Conservation (phyloP, 2,329 filamentous ascomycete genomes). For the Endocalyx cinctus region DNA sequence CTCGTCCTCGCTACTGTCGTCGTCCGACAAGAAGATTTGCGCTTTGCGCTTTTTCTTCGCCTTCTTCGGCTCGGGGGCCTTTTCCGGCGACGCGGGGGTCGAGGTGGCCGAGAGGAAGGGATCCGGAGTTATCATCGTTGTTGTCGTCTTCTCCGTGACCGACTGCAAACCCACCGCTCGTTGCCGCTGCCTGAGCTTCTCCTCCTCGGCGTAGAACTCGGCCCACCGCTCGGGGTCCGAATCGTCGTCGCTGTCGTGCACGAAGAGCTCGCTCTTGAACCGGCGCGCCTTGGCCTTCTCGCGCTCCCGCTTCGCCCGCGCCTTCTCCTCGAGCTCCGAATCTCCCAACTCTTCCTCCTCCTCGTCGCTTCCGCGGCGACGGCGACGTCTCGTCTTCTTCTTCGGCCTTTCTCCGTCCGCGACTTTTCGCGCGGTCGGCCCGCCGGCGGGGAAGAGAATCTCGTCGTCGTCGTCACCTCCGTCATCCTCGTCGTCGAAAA, state of each 20-base stretch:
- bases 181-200: conserved; percentile 53
- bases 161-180: conserved; percentile 35
- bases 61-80: too few species aligned
- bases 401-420: conserved; percentile 51
- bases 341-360: conserved; percentile 48
- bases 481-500: conserved; percentile 67
- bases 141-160: too few species aligned
- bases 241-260: conserved; percentile 84
- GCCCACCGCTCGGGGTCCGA: conserved; percentile 61
- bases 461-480: conserved; percentile 49
- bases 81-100: too few species aligned
- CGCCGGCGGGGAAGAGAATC: conserved; percentile 64
- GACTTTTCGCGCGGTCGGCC: conserved; percentile 53
- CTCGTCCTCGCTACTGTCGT: conserved; percentile 25
- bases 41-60: conserved; percentile 28
- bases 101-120: too few species aligned
- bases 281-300: conserved; percentile 72
- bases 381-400: conserved; percentile 57
- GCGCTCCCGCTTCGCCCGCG: conserved; percentile 57
- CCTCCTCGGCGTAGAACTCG: conserved; percentile 76
- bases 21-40: conserved; percentile 18
- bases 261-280: conserved; percentile 80
- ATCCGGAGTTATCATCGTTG: too few species aligned
- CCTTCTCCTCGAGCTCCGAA: conserved; percentile 60
- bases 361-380: conserved; percentile 37